phyloP scores from a whole-genome alignment of 2,329 filamentous ascomycete genomes.

The Aspergillus terreus region DNA sequence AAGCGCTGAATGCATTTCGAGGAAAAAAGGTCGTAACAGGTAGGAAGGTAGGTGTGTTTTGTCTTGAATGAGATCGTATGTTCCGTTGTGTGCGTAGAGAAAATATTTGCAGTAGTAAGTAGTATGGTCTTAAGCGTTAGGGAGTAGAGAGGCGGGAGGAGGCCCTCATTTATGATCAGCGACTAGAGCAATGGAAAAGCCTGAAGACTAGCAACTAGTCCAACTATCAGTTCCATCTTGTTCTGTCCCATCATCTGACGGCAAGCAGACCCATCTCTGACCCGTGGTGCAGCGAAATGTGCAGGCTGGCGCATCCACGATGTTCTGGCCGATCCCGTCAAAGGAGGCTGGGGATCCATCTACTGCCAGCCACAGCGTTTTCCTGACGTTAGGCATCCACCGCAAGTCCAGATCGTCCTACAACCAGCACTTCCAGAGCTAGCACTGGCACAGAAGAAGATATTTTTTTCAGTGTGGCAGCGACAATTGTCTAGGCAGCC shows the following conservation, averaged over 20 bases:
- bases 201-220: not conserved
- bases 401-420: too few relatives aligned
- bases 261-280: constrained; percentile 2
- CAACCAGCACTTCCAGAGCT: too few relatives aligned
- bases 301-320: constrained; percentile 17
- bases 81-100: not conserved
- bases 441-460: not conserved
- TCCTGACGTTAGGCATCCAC: constrained; percentile 5
- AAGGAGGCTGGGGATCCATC: constrained; percentile 19
- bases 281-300: constrained; percentile 13
- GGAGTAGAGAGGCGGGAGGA: not conserved
- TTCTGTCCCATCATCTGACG: constrained; percentile 15
- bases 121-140: not conserved
- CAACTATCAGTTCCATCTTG: not conserved
- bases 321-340: constrained; percentile 13
- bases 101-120: not conserved
- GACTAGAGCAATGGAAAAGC: constrained; percentile 2
- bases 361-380: constrained; percentile 16
- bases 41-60: not conserved
- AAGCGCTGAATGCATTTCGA: constrained; percentile 26
- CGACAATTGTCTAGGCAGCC: not conserved
- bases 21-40: not conserved
- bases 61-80: too few relatives aligned
- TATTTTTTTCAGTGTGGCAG: not conserved
- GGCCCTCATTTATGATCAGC: constrained; percentile 7